phyloP scores from a whole-genome alignment of 1,139 yeast genomes.

The Taphrina communis region DNA sequence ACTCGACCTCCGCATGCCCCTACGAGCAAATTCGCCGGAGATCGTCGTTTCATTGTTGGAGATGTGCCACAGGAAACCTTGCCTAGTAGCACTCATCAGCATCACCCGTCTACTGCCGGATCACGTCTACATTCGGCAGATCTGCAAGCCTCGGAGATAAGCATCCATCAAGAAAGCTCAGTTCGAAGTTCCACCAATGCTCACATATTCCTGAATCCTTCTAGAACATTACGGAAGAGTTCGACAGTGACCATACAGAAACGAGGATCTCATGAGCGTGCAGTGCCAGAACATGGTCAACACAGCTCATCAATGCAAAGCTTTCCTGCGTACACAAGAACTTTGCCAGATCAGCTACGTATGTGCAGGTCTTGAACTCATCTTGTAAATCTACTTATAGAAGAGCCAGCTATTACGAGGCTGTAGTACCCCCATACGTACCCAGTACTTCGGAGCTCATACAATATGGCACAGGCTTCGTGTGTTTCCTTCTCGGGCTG shows the following conservation, averaged over 20 bases:
- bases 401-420: slow-evolving; percentile 9
- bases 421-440: background rate
- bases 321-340: background rate
- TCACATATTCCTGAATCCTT: too few species aligned
- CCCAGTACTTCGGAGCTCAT: background rate
- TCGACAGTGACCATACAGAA: background rate
- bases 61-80: too few species aligned
- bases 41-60: too few species aligned
- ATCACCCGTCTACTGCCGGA: too few species aligned
- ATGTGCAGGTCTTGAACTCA: background rate
- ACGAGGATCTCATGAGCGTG: background rate
- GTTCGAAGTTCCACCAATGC: too few species aligned
- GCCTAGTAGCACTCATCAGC: too few species aligned
- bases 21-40: too few species aligned
- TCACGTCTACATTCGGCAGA: too few species aligned
- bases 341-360: background rate
- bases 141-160: too few species aligned
- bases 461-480: slow-evolving; percentile 2
- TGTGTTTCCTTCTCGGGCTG: slow-evolving; percentile 6
- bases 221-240: background rate
- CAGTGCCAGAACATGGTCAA: background rate
- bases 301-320: background rate
- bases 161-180: too few species aligned
- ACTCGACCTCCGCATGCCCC: too few species aligned
- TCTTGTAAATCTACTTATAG: background rate